Evolutionary conservation across 495 filamentous ascomycete species (phyloP).

Genomic region (Penicillium psychrofluorescens): DNA sequence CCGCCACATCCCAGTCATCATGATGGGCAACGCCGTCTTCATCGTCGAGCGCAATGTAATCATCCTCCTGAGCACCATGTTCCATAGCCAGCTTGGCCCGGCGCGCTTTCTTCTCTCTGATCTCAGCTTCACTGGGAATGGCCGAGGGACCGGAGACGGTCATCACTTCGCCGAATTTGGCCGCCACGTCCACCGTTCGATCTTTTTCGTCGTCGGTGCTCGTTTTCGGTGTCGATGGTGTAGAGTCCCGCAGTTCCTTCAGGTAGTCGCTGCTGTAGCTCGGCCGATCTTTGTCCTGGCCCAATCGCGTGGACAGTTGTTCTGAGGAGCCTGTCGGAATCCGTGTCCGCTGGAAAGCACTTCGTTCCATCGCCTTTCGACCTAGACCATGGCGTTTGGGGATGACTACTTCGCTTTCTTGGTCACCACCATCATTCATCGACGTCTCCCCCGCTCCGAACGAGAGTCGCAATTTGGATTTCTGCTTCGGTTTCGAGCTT

Average conservation of each 20-base stretch:
- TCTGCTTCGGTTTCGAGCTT: constrained; percentile 52
- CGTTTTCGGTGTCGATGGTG: constrained; percentile 68
- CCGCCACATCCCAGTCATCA: constrained; percentile 35
- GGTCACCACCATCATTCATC: constrained; percentile 45
- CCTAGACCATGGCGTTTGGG: constrained; percentile 67
- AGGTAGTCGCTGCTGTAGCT: constrained; percentile 84
- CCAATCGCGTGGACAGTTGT: constrained; percentile 46
- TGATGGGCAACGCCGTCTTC: constrained; percentile 32
- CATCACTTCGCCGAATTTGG: constrained; percentile 54
- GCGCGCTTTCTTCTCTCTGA: constrained; percentile 84
- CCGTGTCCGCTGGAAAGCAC: constrained; percentile 49
- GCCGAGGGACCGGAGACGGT: constrained; percentile 24
- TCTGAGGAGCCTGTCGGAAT: constrained; percentile 34
- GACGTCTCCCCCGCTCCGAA: constrained; percentile 61
- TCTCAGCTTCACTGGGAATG: constrained; percentile 83
- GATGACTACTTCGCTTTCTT: constrained; percentile 50
- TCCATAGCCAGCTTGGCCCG: constrained; percentile 73
- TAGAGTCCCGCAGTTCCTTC: constrained; percentile 73
- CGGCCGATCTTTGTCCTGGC: constrained; percentile 61
- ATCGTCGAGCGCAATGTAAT: constrained; percentile 73
- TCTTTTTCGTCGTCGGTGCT: constrained; percentile 44
- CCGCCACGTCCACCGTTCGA: constrained; percentile 58
- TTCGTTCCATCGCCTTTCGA: constrained; percentile 64
- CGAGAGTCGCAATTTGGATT: constrained; percentile 61
- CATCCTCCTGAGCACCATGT: constrained; percentile 58